These are phyloP conservation scores for Peniophora sp. DNA, from an alignment of 1,284 basidiomycete genomes.

Conservation along the genomic window DNA sequence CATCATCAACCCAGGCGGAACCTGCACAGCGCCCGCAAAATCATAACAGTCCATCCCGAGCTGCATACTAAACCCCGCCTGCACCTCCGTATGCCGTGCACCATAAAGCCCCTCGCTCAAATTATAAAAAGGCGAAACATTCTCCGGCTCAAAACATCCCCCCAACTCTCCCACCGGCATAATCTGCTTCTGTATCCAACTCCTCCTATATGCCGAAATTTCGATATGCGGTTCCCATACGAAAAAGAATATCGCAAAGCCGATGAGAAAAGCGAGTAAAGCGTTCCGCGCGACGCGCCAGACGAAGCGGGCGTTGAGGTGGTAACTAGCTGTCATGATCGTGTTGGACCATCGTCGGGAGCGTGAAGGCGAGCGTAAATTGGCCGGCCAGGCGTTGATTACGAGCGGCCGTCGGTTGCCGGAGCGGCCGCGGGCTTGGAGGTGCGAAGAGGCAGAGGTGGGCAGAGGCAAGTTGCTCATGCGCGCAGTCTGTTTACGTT, in stretches of 20 bases:
- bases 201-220: slow-evolving; percentile 64
- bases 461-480: slow-evolving; percentile 1
- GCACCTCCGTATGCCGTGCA: slow-evolving; percentile 58
- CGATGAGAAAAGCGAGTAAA: slow-evolving; percentile 26
- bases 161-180: slow-evolving; percentile 50
- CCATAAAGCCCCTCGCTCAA: slow-evolving; percentile 53
- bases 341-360: not conserved
- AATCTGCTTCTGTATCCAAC: slow-evolving; percentile 70
- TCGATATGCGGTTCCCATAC: slow-evolving; percentile 79
- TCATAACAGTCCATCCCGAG: slow-evolving; percentile 84
- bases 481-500: not conserved
- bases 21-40: slow-evolving; percentile 70
- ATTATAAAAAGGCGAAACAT: slow-evolving; percentile 64
- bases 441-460: not conserved
- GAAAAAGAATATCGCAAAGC: slow-evolving; percentile 40
- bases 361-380: not conserved
- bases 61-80: slow-evolving; percentile 69
- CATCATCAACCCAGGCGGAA: slow-evolving; percentile 11
- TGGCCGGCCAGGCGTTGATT: not conserved
- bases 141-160: slow-evolving; percentile 64
- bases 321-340: not conserved
- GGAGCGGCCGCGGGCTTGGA: not conserved
- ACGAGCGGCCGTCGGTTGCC: not conserved
- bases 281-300: slow-evolving; percentile 15
- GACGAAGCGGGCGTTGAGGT: slow-evolving; percentile 11